phyloP scores from a whole-genome alignment of 768 basidiomycete species.

The Russula abietina region DNA sequence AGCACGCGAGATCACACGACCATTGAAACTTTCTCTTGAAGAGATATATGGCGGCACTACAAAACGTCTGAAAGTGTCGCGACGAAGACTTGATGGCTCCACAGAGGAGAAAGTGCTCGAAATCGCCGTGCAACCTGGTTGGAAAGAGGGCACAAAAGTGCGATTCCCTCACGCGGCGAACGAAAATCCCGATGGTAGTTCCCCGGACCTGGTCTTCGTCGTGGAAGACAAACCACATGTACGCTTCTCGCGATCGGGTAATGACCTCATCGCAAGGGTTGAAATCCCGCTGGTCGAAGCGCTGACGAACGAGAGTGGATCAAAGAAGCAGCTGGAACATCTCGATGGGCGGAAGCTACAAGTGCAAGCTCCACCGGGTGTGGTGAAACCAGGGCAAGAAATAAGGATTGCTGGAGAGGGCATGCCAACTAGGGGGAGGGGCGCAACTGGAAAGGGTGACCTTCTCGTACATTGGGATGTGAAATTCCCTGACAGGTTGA shows the following conservation, averaged over 20 bases:
- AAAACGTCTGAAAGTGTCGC: conserved; percentile 84
- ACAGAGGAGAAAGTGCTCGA: conserved; percentile 86
- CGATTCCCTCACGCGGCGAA: conserved; percentile 86
- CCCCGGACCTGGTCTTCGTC: conserved; percentile 92
- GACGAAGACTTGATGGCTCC: conserved; percentile 61
- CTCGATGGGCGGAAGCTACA: conserved; percentile 79
- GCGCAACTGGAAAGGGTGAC: conserved; percentile 71
- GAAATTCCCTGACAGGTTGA: conserved; percentile 73
- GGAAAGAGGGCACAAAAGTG: conserved; percentile 95
- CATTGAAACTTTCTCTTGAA: conserved; percentile 77
- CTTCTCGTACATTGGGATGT: conserved; percentile 79
- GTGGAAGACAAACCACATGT: conserved; percentile 93
- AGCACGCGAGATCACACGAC: conserved; percentile 59
- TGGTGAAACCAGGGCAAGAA: conserved; percentile 74
- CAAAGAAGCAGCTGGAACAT: conserved; percentile 52
- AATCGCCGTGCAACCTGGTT: conserved; percentile 76
- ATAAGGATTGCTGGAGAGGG: conserved; percentile 71
- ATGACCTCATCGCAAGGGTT: conserved; percentile 62
- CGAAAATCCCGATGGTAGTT: conserved; percentile 56
- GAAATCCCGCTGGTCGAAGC: conserved; percentile 80
- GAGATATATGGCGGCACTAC: conserved; percentile 81
- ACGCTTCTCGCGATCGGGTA: conserved; percentile 69
- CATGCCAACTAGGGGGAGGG: conserved; percentile 85
- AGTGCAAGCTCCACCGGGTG: conserved; percentile 55
- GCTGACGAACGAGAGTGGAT: conserved; percentile 49